A percentile compares a stretch with the other conserved stretches of the same genome.
Evolutionary conservation across 768 basidiomycete species (phyloP).

Genomic region (Termitomyces sp.): DNA sequence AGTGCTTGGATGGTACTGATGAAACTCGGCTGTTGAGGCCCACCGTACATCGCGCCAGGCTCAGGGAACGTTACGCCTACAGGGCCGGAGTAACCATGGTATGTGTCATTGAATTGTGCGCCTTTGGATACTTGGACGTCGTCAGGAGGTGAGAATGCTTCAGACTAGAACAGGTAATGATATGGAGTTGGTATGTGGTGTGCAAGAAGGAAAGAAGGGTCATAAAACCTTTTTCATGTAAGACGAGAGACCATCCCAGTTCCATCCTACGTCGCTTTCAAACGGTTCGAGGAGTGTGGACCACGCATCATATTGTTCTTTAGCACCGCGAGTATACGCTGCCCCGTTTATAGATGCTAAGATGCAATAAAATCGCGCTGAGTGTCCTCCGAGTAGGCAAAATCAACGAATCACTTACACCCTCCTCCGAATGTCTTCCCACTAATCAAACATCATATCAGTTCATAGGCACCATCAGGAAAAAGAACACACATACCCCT

Average conservation of each 20-base stretch:
- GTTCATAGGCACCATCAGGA: neutral
- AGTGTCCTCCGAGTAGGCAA: neutral
- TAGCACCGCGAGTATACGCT: conserved; percentile 37
- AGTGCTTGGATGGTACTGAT: conserved; percentile 39
- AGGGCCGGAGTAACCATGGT: conserved; percentile 49
- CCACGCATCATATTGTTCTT: conserved; percentile 42
- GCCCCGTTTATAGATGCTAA: conserved; percentile 46
- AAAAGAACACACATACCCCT: conserved; percentile 25
- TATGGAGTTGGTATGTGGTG: neutral
- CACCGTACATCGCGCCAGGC: conserved; percentile 42
- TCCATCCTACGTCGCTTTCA: conserved; percentile 41
- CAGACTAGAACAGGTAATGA: conserved; percentile 26
- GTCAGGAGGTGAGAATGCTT: conserved; percentile 43
- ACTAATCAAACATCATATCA: conserved; percentile 16
- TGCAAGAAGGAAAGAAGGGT: neutral
- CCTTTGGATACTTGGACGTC: conserved; percentile 39
- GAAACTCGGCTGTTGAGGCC: conserved; percentile 48
- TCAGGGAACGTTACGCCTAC: conserved; percentile 50
- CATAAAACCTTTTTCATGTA: conserved; percentile 44
- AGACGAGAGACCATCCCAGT: conserved; percentile 37
- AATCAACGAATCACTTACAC: conserved; percentile 18
- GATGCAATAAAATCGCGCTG: neutral
- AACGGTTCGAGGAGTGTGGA: conserved; percentile 30
- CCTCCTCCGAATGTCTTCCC: conserved; percentile 45
- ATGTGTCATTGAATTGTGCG: conserved; percentile 38